Percentiles rank a stretch among this genome's conserved stretches.
Evolutionary conservation across 2,329 filamentous ascomycete species (phyloP).

Genomic region (Pseudogymnoascus sp.): DNA sequence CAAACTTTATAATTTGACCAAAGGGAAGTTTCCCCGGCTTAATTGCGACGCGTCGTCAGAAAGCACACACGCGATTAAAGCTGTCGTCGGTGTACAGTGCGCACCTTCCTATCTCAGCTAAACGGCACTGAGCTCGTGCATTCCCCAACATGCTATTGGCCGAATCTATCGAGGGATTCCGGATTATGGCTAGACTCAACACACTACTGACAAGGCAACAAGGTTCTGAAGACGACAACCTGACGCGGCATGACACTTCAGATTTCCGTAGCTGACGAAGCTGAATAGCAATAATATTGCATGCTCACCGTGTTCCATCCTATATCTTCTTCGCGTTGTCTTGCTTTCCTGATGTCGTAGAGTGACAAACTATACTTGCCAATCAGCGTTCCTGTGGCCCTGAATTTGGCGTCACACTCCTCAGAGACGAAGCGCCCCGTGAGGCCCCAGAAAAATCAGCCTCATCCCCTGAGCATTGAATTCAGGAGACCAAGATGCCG

Average conservation of each 20-base stretch:
- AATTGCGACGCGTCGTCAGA: not conserved
- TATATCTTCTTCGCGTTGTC: not conserved
- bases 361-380: not conserved
- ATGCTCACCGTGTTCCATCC: not conserved
- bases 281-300: not conserved
- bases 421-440: not conserved
- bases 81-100: not conserved
- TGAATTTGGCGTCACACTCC: too few relatives aligned
- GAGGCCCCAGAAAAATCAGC: not conserved
- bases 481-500: slow-evolving; percentile 15
- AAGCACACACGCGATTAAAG: not conserved
- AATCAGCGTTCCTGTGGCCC: not conserved
- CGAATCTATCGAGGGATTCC: not conserved
- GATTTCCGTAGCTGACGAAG: not conserved
- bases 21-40: too few relatives aligned
- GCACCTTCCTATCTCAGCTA: slow-evolving; percentile 5
- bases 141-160: not conserved
- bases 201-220: not conserved
- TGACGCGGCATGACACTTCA: not conserved
- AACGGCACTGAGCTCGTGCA: not conserved
- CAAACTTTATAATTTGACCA: not conserved
- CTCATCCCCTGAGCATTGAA: not conserved
- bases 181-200: not conserved
- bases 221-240: not conserved
- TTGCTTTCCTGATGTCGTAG: not conserved